Evolutionary conservation across 768 basidiomycete species (phyloP).

Genomic region (Rhizopogon rudus): DNA sequence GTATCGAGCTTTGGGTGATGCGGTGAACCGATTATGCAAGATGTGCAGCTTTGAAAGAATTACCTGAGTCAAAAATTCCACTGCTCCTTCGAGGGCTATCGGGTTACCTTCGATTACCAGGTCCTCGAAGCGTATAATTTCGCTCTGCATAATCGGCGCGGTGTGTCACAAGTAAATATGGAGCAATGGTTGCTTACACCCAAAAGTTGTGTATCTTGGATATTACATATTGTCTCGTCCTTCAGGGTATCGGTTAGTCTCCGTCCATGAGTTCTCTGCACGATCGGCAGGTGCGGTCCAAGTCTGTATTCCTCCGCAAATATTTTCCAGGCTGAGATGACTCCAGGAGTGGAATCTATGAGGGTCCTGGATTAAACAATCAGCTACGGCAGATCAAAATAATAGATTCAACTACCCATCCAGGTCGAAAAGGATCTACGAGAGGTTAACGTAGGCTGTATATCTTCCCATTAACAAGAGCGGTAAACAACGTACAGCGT

Average conservation of each 20-base stretch:
- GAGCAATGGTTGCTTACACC: constrained; percentile 36
- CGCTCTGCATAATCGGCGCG: constrained; percentile 35
- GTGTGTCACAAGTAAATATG: neutral
- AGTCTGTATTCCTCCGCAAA: constrained; percentile 59
- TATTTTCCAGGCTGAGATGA: constrained; percentile 70
- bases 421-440: constrained; percentile 64
- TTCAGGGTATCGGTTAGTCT: constrained; percentile 71
- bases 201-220: constrained; percentile 52
- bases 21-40: neutral
- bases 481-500: constrained; percentile 40
- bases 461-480: neutral
- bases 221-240: constrained; percentile 48
- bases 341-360: constrained; percentile 81
- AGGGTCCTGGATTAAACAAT: constrained; percentile 44
- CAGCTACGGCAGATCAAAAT: neutral
- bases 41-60: constrained; percentile 1
- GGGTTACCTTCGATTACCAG: constrained; percentile 60
- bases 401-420: constrained; percentile 43
- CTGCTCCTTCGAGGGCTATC: constrained; percentile 62
- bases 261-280: constrained; percentile 69
- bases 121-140: constrained; percentile 74
- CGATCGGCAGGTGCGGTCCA: constrained; percentile 44
- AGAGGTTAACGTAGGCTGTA: constrained; percentile 6
- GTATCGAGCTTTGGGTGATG: constrained; percentile 14
- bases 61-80: constrained; percentile 52